Conservation (phyloP, 2,329 filamentous ascomycete genomes). For the Fusarium euwallaceae region DNA sequence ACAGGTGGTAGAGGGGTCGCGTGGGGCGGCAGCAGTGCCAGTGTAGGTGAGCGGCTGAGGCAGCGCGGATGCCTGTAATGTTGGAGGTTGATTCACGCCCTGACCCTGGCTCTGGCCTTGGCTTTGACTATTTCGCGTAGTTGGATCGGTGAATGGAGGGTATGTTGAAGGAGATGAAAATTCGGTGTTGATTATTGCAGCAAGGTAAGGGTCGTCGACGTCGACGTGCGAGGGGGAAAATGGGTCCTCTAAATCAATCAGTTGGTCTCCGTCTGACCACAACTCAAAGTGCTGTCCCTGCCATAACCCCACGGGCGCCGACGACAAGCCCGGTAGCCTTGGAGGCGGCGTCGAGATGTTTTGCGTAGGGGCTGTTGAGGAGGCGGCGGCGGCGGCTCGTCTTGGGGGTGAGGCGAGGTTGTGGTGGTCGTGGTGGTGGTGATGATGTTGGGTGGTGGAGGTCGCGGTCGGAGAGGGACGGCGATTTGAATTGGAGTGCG, state of each 20-base stretch:
- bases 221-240: constrained; percentile 14
- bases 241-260: constrained; percentile 14
- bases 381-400: not conserved
- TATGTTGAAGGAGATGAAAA: constrained; percentile 56
- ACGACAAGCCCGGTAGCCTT: constrained; percentile 4
- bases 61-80: constrained; percentile 39
- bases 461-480: constrained; percentile 30
- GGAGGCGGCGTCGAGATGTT: constrained; percentile 8
- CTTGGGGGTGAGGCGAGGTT: constrained; percentile 4
- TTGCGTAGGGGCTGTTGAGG: not conserved
- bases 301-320: not conserved
- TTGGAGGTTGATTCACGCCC: constrained; percentile 22
- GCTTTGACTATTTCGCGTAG: constrained; percentile 23
- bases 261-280: constrained; percentile 7
- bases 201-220: constrained; percentile 45
- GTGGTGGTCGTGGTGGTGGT: constrained; percentile 15
- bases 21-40: constrained; percentile 33
- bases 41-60: constrained; percentile 24
- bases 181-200: constrained; percentile 45
- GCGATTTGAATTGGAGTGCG: constrained; percentile 15
- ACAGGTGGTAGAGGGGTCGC: constrained; percentile 40
- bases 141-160: constrained; percentile 45
- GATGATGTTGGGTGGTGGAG: constrained; percentile 14
- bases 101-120: constrained; percentile 22
- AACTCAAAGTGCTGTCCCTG: not conserved